These are phyloP conservation scores for Fraxinus excelsior DNA, from an alignment of 257 asterid genomes.

Conservation along the genomic window DNA sequence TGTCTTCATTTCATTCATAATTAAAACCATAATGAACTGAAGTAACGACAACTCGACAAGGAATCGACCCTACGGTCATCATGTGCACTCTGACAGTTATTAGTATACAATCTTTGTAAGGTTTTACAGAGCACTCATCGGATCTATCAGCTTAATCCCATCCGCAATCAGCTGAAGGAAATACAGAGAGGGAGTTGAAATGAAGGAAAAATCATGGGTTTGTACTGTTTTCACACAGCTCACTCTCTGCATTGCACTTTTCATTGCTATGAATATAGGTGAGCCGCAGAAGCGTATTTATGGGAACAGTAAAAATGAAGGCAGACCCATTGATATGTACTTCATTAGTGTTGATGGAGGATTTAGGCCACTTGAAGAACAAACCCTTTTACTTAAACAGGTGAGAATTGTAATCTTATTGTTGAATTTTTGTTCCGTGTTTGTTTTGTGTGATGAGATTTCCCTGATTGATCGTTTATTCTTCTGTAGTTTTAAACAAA, in stretches of 20 bases:
- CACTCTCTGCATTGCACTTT: slow-evolving; percentile 49
- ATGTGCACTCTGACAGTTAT: neutral
- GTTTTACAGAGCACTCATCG: neutral
- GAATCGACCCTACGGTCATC: neutral
- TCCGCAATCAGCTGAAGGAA: neutral
- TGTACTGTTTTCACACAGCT: slow-evolving; percentile 63
- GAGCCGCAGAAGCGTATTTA: slow-evolving; percentile 34
- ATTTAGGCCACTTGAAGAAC: slow-evolving; percentile 44
- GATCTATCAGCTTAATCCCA: neutral
- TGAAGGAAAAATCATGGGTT: slow-evolving; percentile 56
- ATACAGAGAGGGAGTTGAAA: slow-evolving; percentile 1
- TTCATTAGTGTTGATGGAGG: slow-evolving; percentile 59
- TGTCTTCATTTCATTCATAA: no score
- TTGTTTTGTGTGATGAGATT: neutral
- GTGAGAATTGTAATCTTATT: slow-evolving; percentile 32
- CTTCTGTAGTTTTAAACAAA: neutral
- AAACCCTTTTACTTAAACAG: slow-evolving; percentile 58
- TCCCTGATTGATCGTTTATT: neutral
- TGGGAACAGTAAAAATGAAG: slow-evolving; percentile 18
- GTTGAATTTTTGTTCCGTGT: neutral
- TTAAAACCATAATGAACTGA: no score
- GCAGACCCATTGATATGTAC: slow-evolving; percentile 29
- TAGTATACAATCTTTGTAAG: neutral
- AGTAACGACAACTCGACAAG: no score
- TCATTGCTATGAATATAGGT: slow-evolving; percentile 44